Percentiles rank a stretch among this genome's conserved stretches.
Evolutionary conservation across 306 rosid genomes (phyloP).

Genomic region (Cucurbita maxima): DNA sequence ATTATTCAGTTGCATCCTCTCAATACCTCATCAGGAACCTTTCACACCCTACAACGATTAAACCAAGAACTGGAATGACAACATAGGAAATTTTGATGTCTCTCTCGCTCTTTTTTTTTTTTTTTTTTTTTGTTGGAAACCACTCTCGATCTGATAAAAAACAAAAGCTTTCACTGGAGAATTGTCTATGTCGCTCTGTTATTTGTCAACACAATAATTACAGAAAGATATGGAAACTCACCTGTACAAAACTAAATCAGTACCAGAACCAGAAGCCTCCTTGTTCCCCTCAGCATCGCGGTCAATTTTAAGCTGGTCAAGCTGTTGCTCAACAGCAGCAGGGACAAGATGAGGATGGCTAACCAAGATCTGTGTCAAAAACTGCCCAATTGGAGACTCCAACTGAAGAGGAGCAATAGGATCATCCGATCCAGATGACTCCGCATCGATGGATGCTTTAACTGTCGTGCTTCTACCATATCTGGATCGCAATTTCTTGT

Average conservation of each 20-base stretch:
- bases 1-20: background rate
- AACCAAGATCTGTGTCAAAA: conserved; percentile 59
- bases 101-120: background rate
- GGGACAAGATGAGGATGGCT: conserved; percentile 94
- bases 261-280: conserved; percentile 42
- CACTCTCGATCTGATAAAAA: background rate
- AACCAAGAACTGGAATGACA: background rate
- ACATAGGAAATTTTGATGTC: background rate
- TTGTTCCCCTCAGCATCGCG: conserved; percentile 56
- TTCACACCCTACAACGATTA: background rate
- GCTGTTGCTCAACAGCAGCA: conserved; percentile 91
- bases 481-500: conserved; percentile 19
- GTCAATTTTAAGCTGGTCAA: conserved; percentile 70
- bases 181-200: background rate
- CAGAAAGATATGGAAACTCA: conserved; percentile 7
- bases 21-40: background rate
- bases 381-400: conserved; percentile 88
- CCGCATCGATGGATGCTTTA: conserved; percentile 26
- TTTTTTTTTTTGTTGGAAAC: background rate
- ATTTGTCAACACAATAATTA: background rate
- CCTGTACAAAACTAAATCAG: conserved; percentile 80
- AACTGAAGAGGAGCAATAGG: conserved; percentile 76
- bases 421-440: conserved; percentile 27
- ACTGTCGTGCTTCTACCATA: conserved; percentile 34
- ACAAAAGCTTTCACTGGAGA: background rate